Evolutionary conservation across 306 rosid genomes (phyloP), one percentile per base, ranked within the genome.

Genomic region (Sindora glabra): DNA sequence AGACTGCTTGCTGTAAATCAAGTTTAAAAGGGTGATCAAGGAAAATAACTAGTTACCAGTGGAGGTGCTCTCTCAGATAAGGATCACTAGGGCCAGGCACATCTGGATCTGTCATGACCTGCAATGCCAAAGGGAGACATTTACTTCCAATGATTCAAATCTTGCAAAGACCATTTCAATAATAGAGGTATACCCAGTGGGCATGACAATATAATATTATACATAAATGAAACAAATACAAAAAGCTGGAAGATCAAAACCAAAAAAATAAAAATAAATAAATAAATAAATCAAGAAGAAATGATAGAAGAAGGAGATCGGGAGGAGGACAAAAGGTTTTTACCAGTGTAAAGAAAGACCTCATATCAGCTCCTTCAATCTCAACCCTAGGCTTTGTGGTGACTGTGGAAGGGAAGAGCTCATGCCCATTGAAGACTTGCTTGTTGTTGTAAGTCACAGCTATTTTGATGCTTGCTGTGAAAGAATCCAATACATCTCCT

Each of bases 1-100:
- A n/a, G n/a, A n/a, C n/a, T n/a, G n/a, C n/a, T n/a, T n/a, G n/a
- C n/a, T n/a, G n/a, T n/a, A n/a, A n/a, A n/a, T n/a, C n/a, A n/a
- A n/a, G n/a, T n/a, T n/a, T n/a, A n/a, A n/a, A n/a, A n/a, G 18
- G 13, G 6, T 6, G 26, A 21, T 29, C 10, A 23, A 58, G 10
- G 4, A 34, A 51, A 60, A 67, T 10, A 16, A 23, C 3, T 17
- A 16, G 8, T 59, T 80, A 89, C 96, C 96, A 89, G 81, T 89
- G 96, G 37, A 89, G 68, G 74, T 89, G 94, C 59, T 89, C 96
- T 67, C 81, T 85, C 58, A 82, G 62, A 44, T 83, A 89, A 76
- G 96, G 94, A 74, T 89, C 96, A 79, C 96, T 89, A 13, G 96
- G 96, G 65, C 94, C 94, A 55, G 96, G 94, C 44, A 81, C 88